Conservation (phyloP, 495 filamentous ascomycete genomes). For the Neurospora sp. region DNA sequence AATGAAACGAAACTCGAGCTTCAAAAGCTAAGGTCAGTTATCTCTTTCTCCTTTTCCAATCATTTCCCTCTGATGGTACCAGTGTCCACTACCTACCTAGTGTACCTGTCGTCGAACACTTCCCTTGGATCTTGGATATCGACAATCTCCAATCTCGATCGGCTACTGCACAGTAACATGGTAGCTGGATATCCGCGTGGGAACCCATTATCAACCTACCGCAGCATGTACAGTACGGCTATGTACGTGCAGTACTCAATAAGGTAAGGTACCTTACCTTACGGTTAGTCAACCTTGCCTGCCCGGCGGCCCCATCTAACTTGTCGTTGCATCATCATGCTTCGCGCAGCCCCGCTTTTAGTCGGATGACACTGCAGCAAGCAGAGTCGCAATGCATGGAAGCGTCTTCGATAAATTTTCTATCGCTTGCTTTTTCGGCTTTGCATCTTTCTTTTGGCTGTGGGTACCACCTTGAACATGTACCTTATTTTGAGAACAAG, state of each 20-base stretch:
- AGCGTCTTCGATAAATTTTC: not conserved
- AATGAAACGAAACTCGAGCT: not conserved
- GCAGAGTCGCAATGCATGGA: not conserved
- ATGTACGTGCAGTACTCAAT: not conserved
- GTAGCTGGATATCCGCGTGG: not conserved
- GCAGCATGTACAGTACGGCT: not conserved
- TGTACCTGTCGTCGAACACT: not conserved
- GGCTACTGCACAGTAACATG: not conserved
- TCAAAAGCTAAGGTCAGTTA: not conserved
- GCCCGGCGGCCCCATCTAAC: not conserved
- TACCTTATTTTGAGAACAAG: not conserved
- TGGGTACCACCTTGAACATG: not conserved
- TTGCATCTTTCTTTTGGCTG: not conserved
- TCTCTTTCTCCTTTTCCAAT: not conserved
- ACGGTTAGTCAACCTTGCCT: not conserved
- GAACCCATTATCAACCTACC: not conserved
- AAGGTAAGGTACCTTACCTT: not conserved
- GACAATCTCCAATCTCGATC: not conserved
- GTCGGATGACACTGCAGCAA: not conserved
- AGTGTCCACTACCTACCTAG: too few relatives aligned
- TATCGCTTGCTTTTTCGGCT: not conserved
- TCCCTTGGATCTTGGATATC: not conserved
- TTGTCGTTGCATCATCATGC: not conserved
- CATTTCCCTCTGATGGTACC: not conserved
- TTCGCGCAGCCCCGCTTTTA: not conserved